Base-by-base conservation (phyloP, 2,329 filamentous ascomycete species). In the Tolypocladium nubicola region DNA sequence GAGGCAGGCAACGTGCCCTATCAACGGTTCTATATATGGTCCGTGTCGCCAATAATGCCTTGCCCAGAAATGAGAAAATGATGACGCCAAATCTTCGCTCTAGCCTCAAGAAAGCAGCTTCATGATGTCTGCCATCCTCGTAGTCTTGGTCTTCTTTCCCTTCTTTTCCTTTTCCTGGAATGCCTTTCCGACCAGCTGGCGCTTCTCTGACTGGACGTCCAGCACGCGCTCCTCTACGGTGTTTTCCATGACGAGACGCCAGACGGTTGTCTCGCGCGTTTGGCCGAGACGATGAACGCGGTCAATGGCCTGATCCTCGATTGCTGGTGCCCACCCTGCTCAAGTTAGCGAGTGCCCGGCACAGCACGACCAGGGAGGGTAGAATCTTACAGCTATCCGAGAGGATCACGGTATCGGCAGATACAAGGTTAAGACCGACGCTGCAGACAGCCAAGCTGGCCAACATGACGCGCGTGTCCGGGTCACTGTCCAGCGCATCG, bases 251-350 rank as follows among this genome's bases (percentile, higher is more conserved):
- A 96, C 83, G 11, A 96, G 76, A 52, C 90, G 79, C 78, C 90
- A 94, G 1, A 96, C 86, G 1, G 84, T 91, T 0, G 87, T 91
- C 60, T 86, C 81, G 41, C 88, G 81, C 61, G 80, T 92, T 73
- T 96, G 92, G 0, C 91, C 91, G 0, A 96, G 78, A 0, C 91
- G 81, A 68, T 96, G 89, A 8, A 96, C 90, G 5, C 91, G 86
- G 67, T 96, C 91, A 3, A 96, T 81, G 4, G 92, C 92, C 68
- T 96, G 91, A 63, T 96, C 90, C 70, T 96, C 91, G 57, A 96
- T 94, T 1, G 90, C 90, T 0, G 91, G 91, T 1, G 91, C 90
- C 88, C 91, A 96, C 91, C 90, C 77, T 74, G 45, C 7, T 52
- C 37, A n/a, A 23, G 56, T 60, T 21, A 59, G 58, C 23, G 16